These are phyloP conservation scores for Gossypium stocksii DNA, from an alignment of 345 rosid species.

Conservation along the genomic window DNA sequence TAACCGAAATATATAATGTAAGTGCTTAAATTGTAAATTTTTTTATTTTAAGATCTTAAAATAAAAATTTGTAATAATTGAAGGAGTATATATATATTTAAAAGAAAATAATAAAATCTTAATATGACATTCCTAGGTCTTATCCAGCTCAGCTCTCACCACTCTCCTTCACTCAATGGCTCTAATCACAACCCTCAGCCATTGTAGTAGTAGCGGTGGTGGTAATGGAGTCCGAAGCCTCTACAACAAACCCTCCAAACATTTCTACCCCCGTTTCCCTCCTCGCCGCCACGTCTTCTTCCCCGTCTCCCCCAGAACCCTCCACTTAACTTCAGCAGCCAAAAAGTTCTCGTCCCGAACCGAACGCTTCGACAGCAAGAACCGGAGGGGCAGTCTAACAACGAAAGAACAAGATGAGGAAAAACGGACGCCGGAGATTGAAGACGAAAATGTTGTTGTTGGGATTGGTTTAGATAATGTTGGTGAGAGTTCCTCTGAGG, in stretches of 20 bases:
- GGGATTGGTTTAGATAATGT: conserved; percentile 21
- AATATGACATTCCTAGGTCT: not conserved
- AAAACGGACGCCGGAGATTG: conserved; percentile 25
- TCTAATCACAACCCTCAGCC: conserved; percentile 35
- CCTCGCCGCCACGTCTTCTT: conserved; percentile 22
- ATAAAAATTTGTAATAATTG: no score
- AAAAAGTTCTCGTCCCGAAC: conserved; percentile 57
- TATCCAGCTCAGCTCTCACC: conserved; percentile 9
- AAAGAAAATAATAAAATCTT: no score
- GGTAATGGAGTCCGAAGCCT: conserved; percentile 20
- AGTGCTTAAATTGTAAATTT: no score
- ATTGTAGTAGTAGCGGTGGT: conserved; percentile 13
- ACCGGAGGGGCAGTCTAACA: conserved; percentile 16
- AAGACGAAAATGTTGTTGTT: conserved; percentile 20
- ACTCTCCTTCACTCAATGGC: conserved; percentile 40
- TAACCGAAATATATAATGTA: no score
- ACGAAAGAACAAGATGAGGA: conserved; percentile 38
- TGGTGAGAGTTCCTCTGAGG: conserved; percentile 7
- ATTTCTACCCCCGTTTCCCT: conserved; percentile 14
- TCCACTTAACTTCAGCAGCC: conserved; percentile 46
- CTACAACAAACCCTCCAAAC: conserved; percentile 15
- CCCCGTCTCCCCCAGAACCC: conserved; percentile 24
- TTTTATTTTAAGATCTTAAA: no score
- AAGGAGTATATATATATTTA: no score
- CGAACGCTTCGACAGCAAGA: conserved; percentile 28